phyloP scores from a whole-genome alignment of 257 asterid genomes.

The Jacaranda copaia region DNA sequence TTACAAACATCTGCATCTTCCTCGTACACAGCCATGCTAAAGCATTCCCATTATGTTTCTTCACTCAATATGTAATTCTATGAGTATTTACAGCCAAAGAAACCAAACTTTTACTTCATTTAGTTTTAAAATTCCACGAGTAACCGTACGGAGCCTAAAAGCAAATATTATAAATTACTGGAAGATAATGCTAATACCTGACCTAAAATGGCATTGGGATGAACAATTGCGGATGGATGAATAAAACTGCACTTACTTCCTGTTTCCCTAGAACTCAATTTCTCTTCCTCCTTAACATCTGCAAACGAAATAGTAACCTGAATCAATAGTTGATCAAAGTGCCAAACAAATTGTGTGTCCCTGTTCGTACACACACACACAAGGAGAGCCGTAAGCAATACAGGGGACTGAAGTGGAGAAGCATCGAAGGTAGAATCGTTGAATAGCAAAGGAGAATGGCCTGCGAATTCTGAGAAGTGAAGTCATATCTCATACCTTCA shows the following conservation, averaged over 20 bases:
- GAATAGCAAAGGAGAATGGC: constrained; percentile 47
- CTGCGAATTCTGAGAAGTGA: constrained; percentile 43
- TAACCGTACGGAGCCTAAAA: not conserved
- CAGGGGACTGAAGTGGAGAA: constrained; percentile 59
- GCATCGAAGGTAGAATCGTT: constrained; percentile 41
- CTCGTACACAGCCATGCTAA: not conserved
- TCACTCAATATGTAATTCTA: constrained; percentile 6
- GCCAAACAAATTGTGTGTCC: not conserved
- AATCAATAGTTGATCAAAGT: not conserved
- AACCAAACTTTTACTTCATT: not conserved
- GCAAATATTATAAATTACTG: not conserved
- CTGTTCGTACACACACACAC: not conserved
- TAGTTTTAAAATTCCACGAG: not conserved
- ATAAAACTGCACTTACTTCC: constrained; percentile 44
- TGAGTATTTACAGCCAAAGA: not conserved
- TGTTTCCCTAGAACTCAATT: constrained; percentile 30
- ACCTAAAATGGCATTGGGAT: constrained; percentile 68
- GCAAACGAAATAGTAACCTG: constrained; percentile 25
- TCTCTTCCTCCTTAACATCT: constrained; percentile 61
- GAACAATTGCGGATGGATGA: constrained; percentile 79
- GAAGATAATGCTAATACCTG: constrained; percentile 55
- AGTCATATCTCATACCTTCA: constrained; percentile 37
- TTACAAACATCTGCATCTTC: constrained; percentile 4
- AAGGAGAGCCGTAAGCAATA: constrained; percentile 35
- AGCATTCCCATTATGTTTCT: constrained; percentile 4